Conservation (phyloP, 108 stramenopile genomes). For the Cyclotella choctawhatcheeana region DNA sequence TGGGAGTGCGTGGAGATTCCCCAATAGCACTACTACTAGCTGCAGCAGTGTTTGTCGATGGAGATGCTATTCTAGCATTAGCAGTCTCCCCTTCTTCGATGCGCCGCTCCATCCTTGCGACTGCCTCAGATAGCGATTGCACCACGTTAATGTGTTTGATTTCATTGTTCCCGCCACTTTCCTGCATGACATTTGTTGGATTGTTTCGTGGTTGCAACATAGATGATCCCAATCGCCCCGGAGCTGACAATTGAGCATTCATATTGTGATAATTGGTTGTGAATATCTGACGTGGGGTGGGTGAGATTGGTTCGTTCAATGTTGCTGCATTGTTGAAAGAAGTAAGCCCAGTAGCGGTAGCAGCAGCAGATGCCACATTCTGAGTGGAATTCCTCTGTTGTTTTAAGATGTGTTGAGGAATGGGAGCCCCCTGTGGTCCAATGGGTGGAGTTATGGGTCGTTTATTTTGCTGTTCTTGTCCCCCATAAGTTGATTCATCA, state of each 20-base stretch:
- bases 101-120: conserved; percentile 6
- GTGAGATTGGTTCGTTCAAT: neutral
- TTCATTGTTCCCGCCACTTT: neutral
- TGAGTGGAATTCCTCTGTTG: neutral
- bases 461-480: neutral
- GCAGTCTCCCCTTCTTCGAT: conserved; percentile 2
- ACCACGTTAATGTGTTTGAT: conserved; percentile 17
- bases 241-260: neutral
- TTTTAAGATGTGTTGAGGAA: conserved; percentile 19
- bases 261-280: neutral
- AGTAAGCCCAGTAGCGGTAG: neutral
- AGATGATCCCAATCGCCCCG: neutral
- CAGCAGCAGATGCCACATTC: neutral
- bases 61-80: too few relatives aligned
- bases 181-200: neutral
- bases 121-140: conserved; percentile 12
- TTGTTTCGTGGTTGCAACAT: neutral
- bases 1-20: neutral
- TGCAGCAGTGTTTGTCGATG: neutral
- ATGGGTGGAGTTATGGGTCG: conserved; percentile 22
- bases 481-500: neutral
- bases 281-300: neutral
- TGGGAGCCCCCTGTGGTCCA: conserved; percentile 41
- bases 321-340: neutral
- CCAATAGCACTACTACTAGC: neutral